Percentiles rank a stretch among this genome's conserved stretches.
phyloP scores from a whole-genome alignment of 1,139 yeast genomes.

The Pichia sp. region DNA sequence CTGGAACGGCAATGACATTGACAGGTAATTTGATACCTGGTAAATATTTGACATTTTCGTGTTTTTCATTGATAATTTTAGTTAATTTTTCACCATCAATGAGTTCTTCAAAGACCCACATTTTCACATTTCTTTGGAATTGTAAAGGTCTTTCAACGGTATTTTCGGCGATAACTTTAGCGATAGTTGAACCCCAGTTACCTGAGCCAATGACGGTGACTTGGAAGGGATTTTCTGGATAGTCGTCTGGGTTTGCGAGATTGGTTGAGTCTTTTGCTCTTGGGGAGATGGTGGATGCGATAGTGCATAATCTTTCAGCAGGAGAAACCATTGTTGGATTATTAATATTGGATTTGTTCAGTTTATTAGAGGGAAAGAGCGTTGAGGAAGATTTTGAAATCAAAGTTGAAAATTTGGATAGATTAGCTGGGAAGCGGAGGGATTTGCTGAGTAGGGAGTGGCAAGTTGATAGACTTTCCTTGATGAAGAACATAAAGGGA shows the following conservation, averaged over 20 bases:
- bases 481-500: not conserved
- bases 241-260: slow-evolving; percentile 23
- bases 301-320: slow-evolving; percentile 28
- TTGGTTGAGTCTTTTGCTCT: slow-evolving; percentile 16
- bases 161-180: slow-evolving; percentile 90
- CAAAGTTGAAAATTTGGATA: not conserved
- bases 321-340: slow-evolving; percentile 23
- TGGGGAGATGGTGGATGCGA: slow-evolving; percentile 20
- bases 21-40: slow-evolving; percentile 79
- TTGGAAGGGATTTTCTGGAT: slow-evolving; percentile 34
- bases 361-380: no score
- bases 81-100: slow-evolving; percentile 73
- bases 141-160: slow-evolving; percentile 63
- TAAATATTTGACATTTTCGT: slow-evolving; percentile 86
- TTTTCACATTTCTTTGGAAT: slow-evolving; percentile 67
- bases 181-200: slow-evolving; percentile 95
- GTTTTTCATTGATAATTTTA: slow-evolving; percentile 80
- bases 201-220: slow-evolving; percentile 74
- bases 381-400: not conserved
- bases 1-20: slow-evolving; percentile 84
- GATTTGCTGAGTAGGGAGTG: not conserved
- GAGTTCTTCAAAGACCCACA: slow-evolving; percentile 95
- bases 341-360: no score
- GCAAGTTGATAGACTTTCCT: not conserved
- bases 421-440: no score